Base-by-base conservation (phyloP, 805 yeast genomes). In the Sugiyamaella smithiae region DNA sequence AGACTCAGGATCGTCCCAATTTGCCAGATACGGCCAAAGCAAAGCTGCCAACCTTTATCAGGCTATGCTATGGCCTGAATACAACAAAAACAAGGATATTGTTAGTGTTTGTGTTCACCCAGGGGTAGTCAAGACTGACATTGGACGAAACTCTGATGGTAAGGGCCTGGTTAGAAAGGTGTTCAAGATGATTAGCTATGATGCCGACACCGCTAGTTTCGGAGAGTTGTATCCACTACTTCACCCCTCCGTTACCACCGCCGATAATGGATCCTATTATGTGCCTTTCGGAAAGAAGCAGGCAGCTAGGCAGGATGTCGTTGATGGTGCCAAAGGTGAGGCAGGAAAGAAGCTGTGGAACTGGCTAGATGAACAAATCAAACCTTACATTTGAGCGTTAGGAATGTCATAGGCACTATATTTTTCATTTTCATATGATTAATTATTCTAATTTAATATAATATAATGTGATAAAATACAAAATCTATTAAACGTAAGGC, bases 251-350 rank as follows among this genome's bases (percentile, higher is more conserved):
- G 54, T 74, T 14, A 33, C 47, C 20, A 14, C 12, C 6, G 23
- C 35, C 7, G 60, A 68, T 6, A 60, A 64, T 31, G 73, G 74
- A 1, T 62, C 57, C 23, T 73, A 66, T 55, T 54, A 70, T 17
- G 63, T 65, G 7, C 76, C 80, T 2, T 73, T 68, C 65, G 79
- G 80, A 0, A 49, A 57, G 1, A 56, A 67, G n/a, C 74, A 74
- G 20, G 46, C 37, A 1, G 52, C 67, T 19, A 62, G 76, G 52
- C 52, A 54, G 1, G 78, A 76, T 50, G 57, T 75, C 17, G 49
- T 53, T 7, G 65, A 54, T 3, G 68, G 67, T 2, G 51, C 63
- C 24, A 58, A 57, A 6, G 62, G 63, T 43, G 71, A 65, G 12
- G 59, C 54, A n/a, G 73, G 69, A 2, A 56, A 56, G 20, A 60